phyloP scores from a whole-genome alignment of 2,329 filamentous ascomycete species.

The Fusarium sp. region DNA sequence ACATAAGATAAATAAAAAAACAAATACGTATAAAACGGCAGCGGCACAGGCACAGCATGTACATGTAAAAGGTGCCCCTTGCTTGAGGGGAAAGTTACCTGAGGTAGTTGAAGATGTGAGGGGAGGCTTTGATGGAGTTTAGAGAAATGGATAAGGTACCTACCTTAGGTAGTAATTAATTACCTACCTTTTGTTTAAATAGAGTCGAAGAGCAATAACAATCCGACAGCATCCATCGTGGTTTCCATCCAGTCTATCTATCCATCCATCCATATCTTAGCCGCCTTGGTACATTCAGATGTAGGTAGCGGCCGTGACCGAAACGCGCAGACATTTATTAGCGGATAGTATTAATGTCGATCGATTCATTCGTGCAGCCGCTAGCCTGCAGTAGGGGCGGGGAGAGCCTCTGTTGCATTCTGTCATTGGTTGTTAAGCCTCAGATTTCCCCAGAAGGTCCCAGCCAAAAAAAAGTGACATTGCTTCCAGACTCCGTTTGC shows the following conservation, averaged over 20 bases:
- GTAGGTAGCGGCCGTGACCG: conserved; percentile 1
- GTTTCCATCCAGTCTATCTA: neutral
- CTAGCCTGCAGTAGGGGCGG: conserved; percentile 30
- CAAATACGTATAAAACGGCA: neutral
- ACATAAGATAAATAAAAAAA: neutral
- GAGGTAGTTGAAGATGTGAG: neutral
- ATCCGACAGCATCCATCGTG: neutral
- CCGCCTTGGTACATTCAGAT: conserved; percentile 2
- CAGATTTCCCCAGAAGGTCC: conserved; percentile 34
- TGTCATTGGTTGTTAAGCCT: conserved; percentile 21
- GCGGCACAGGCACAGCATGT: conserved; percentile 7
- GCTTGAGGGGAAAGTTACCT: neutral
- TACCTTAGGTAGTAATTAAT: neutral
- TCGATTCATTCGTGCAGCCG: conserved; percentile 42
- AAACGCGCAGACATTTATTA: conserved; percentile 29
- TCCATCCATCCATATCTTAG: neutral
- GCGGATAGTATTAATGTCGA: conserved; percentile 36
- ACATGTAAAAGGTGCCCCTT: neutral
- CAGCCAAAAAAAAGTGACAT: conserved; percentile 21
- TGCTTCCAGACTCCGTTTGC: conserved; percentile 10
- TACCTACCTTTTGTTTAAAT: neutral
- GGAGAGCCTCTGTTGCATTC: conserved; percentile 5
- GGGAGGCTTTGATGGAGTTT: neutral
- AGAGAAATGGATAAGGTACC: neutral
- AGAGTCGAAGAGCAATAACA: neutral